phyloP scores from a whole-genome alignment of 139 green algal species.

The Coccomyxa sp. region DNA sequence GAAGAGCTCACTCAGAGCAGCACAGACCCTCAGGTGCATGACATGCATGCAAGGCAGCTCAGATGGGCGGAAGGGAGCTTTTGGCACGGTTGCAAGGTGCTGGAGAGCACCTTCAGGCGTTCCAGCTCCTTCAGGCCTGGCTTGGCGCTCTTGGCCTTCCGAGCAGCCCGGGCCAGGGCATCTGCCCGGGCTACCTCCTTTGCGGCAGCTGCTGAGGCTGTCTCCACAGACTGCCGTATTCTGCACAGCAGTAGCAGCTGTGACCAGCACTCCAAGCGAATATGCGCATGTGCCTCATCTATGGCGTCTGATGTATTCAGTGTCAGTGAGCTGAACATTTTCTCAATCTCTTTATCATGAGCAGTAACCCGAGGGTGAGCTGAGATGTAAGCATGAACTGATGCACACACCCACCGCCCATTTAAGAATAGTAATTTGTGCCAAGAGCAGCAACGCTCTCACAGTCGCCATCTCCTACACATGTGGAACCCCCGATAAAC shows the following conservation, averaged over 20 bases:
- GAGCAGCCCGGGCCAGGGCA: constrained; percentile 33
- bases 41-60: background rate
- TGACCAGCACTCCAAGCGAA: background rate
- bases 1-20: background rate
- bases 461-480: background rate
- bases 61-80: background rate
- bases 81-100: too few relatives aligned
- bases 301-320: background rate
- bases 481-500: background rate
- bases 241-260: background rate
- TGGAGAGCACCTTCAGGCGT: constrained; percentile 43
- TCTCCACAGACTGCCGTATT: constrained; percentile 17
- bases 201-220: constrained; percentile 32
- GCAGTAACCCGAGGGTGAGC: background rate
- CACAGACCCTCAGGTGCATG: background rate
- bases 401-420: background rate
- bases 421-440: background rate
- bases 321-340: background rate
- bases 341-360: background rate
- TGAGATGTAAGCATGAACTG: background rate
- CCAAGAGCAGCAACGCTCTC: background rate
- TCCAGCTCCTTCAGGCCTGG: constrained; percentile 36
- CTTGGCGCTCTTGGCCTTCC: constrained; percentile 6
- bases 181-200: constrained; percentile 39
- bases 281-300: background rate